A percentile compares a stretch with the other conserved stretches of the same genome.
Conservation (phyloP, 2,329 filamentous ascomycete species). For the Aspergillus quadricinctus region DNA sequence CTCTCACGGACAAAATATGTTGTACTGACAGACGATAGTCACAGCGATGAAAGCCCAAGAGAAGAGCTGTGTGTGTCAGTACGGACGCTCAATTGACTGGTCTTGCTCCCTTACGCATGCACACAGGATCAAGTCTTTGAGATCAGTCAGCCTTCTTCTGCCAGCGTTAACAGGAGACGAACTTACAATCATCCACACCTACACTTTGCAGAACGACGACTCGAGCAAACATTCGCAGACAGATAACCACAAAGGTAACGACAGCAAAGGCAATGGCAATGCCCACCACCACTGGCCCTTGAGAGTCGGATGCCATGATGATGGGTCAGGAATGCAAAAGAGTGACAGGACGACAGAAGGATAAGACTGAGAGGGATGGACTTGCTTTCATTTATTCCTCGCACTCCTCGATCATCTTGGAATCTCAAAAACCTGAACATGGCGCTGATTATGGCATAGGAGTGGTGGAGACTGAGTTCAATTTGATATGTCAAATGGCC, state of each 20-base stretch:
- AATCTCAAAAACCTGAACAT: not conserved
- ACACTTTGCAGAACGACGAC: constrained; percentile 33
- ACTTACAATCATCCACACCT: constrained; percentile 30
- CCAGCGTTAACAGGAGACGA: not conserved
- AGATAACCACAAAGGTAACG: constrained; percentile 35
- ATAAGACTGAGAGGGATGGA: not conserved
- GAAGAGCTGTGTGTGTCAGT: constrained; percentile 21
- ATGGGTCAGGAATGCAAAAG: constrained; percentile 1
- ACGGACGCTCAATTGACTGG: not conserved
- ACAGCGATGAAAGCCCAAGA: constrained; percentile 35
- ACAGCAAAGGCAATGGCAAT: constrained; percentile 36
- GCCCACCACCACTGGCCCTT: constrained; percentile 31
- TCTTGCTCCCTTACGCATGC: constrained; percentile 22
- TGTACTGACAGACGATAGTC: constrained; percentile 29
- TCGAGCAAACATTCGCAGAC: constrained; percentile 37
- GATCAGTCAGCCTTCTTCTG: constrained; percentile 4
- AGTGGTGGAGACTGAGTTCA: not conserved
- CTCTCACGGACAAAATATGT: not conserved
- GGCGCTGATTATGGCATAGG: not conserved
- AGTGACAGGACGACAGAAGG: constrained; percentile 1
- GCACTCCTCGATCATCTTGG: not conserved
- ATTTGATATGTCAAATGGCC: not conserved
- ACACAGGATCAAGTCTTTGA: constrained; percentile 25
- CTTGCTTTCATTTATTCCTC: not conserved
- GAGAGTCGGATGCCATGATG: constrained; percentile 22